Evolutionary conservation across 2,329 filamentous ascomycete genomes (phyloP).

Genomic region (Ceratocystis cubensis): DNA sequence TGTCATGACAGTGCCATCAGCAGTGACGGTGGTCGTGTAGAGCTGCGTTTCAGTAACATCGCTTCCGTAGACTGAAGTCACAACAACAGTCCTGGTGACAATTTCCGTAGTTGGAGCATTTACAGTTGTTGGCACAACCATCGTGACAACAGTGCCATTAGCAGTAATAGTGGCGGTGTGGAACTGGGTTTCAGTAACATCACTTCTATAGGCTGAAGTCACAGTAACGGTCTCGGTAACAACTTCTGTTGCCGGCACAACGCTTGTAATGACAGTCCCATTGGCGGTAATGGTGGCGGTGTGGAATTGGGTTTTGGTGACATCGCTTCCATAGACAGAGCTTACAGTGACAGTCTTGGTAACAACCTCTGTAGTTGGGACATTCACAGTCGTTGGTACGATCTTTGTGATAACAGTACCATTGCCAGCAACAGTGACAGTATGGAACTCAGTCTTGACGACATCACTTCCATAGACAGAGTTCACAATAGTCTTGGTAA

Average conservation of each 20-base stretch:
- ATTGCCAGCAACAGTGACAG: not conserved
- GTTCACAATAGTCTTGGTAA: not conserved
- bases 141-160: not conserved
- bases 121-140: not conserved
- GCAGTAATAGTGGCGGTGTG: slow-evolving; percentile 12
- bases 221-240: not conserved
- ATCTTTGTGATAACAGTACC: slow-evolving; percentile 1
- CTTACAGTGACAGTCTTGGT: slow-evolving; percentile 8
- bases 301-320: slow-evolving; percentile 2
- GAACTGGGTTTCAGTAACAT: not conserved
- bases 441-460: not conserved
- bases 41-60: not conserved
- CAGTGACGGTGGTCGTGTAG: slow-evolving; percentile 1
- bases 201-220: not conserved
- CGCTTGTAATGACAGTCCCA: slow-evolving; percentile 1
- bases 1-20: not conserved
- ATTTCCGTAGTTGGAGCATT: slow-evolving; percentile 20
- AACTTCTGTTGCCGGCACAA: not conserved
- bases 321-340: slow-evolving; percentile 1
- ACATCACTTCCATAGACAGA: not conserved
- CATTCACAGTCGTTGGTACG: slow-evolving; percentile 6
- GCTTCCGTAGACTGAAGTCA: not conserved
- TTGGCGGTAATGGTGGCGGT: slow-evolving; percentile 2
- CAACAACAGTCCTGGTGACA: not conserved
- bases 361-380: slow-evolving; percentile 7